phyloP scores from a whole-genome alignment of 306 rosid genomes.

The Macrotyloma uniflorum region DNA sequence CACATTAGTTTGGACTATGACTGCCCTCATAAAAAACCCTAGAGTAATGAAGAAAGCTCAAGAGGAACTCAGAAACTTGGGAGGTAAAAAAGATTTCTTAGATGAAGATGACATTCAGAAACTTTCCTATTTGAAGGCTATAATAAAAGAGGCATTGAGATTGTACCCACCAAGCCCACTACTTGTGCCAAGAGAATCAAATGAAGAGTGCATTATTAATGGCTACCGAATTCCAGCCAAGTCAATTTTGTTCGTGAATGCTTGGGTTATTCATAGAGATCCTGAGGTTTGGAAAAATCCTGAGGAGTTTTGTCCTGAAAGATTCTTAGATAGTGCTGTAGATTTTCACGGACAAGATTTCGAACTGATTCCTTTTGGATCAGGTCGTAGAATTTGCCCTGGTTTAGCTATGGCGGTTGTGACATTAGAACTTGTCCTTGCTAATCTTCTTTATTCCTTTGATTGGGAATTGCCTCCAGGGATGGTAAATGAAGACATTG shows the following conservation, averaged over 20 bases:
- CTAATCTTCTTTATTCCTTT: slow-evolving; percentile 36
- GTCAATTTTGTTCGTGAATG: slow-evolving; percentile 32
- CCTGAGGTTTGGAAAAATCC: slow-evolving; percentile 36
- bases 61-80: not conserved
- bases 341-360: slow-evolving; percentile 33
- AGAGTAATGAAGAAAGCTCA: slow-evolving; percentile 27
- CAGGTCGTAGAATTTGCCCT: slow-evolving; percentile 41
- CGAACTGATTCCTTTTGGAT: slow-evolving; percentile 32
- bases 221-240: slow-evolving; percentile 21
- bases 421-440: slow-evolving; percentile 22
- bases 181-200: slow-evolving; percentile 16
- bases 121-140: slow-evolving; percentile 12
- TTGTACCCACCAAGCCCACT: not conserved
- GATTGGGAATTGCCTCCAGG: slow-evolving; percentile 39
- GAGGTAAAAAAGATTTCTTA: not conserved
- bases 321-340: slow-evolving; percentile 16
- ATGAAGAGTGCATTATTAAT: not conserved
- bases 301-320: slow-evolving; percentile 28
- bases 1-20: slow-evolving; percentile 29
- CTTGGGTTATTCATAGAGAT: slow-evolving; percentile 39
- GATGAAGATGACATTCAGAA: not conserved
- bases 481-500: slow-evolving; percentile 25
- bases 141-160: slow-evolving; percentile 40
- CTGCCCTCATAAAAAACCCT: slow-evolving; percentile 27
- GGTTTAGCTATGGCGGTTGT: slow-evolving; percentile 28